Evolutionary conservation across 1,139 yeast genomes (phyloP).

Genomic region (Blastobotrys capitulatus): DNA sequence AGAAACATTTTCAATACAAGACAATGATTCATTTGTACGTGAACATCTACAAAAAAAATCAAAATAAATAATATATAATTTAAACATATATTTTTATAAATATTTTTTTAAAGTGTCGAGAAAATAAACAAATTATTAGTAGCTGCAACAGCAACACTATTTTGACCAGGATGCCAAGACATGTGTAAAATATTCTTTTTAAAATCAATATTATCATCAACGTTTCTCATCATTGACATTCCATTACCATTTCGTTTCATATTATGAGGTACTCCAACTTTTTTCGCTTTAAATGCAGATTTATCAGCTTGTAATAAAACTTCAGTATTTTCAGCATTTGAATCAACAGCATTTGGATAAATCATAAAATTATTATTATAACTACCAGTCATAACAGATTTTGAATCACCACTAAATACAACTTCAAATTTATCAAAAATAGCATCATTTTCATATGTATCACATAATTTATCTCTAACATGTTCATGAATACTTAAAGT

Average conservation of each 20-base stretch:
- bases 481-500: constrained; percentile 96
- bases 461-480: constrained; percentile 87
- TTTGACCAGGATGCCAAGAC: constrained; percentile 98
- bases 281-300: constrained; percentile 86
- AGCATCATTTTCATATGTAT: constrained; percentile 97
- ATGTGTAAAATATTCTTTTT: constrained; percentile 91
- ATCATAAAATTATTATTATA: constrained; percentile 97
- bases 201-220: constrained; percentile 85
- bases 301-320: constrained; percentile 95
- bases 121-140: constrained; percentile 69
- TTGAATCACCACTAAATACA: constrained; percentile 89
- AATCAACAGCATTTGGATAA: constrained; percentile 68
- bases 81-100: background rate
- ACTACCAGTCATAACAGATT: constrained; percentile 93
- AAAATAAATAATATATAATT: no score
- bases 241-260: constrained; percentile 21
- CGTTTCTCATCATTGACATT: constrained; percentile 35
- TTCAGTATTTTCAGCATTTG: constrained; percentile 57
- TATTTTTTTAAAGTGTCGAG: constrained; percentile 28
- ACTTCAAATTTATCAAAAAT: constrained; percentile 98
- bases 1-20: no score
- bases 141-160: constrained; percentile 96
- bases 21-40: no score
- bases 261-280: constrained; percentile 40
- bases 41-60: no score